Evolutionary conservation across 352 stramenopile genomes (phyloP).

Genomic region (Elongisporangium undulatum): DNA sequence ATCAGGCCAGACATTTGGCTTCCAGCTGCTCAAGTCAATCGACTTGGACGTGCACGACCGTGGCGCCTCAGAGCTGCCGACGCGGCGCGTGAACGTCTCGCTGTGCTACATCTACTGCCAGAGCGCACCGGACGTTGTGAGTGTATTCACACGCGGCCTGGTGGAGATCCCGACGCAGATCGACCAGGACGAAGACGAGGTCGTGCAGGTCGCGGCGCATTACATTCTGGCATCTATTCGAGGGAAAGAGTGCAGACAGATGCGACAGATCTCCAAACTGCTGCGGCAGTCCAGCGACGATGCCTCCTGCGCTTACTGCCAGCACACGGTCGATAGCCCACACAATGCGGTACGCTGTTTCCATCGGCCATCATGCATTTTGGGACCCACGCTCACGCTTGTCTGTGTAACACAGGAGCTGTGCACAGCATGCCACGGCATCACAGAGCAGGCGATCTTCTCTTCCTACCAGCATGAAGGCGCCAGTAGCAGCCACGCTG

Average conservation of each 20-base stretch:
- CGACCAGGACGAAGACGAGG: conserved; percentile 9
- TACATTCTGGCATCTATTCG: conserved; percentile 39
- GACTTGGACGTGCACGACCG: conserved; percentile 21
- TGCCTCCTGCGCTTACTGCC: background rate
- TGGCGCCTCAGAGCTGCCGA: conserved; percentile 8
- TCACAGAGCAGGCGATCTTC: background rate
- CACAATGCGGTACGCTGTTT: background rate
- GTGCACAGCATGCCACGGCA: background rate
- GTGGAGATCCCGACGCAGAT: conserved; percentile 30
- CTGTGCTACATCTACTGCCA: conserved; percentile 66
- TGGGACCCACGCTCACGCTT: too few species aligned
- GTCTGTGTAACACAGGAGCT: background rate
- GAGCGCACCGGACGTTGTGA: conserved; percentile 25
- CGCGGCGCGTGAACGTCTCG: conserved; percentile 41
- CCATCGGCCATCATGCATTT: too few species aligned
- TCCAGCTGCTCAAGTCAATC: conserved; percentile 63
- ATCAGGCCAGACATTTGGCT: conserved; percentile 34
- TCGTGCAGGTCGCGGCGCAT: conserved; percentile 19
- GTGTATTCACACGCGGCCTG: conserved; percentile 58
- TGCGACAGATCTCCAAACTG: conserved; percentile 43
- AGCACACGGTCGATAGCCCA: background rate
- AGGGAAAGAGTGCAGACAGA: conserved; percentile 37
- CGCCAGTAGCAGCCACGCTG: background rate
- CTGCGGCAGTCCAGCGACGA: conserved; percentile 37
- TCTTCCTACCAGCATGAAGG: background rate